These are phyloP conservation scores for Acacia confusa DNA, from an alignment of 306 rosid species.

Conservation along the genomic window DNA sequence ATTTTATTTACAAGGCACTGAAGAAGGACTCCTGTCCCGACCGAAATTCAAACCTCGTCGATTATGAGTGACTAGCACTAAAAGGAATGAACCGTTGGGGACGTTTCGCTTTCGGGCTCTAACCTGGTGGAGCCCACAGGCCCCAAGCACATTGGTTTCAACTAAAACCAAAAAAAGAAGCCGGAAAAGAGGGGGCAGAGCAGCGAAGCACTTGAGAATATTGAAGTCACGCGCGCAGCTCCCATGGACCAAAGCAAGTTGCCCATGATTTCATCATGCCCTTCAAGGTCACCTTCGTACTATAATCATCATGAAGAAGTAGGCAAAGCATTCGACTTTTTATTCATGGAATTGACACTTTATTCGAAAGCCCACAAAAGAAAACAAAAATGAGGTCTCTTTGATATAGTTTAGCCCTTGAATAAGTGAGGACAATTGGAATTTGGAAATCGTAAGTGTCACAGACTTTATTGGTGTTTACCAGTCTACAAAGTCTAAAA, in stretches of 20 bases:
- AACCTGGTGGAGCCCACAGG: conserved; percentile 19
- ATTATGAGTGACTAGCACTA: neutral
- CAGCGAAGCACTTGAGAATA: neutral
- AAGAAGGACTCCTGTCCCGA: no score
- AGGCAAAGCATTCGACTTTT: neutral
- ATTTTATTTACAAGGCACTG: no score
- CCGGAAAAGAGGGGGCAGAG: neutral
- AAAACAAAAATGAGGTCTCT: neutral
- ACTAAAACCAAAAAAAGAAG: neutral
- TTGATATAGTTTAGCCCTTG: neutral
- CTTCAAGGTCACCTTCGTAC: neutral
- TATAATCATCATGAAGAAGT: neutral
- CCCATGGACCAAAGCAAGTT: conserved; percentile 1
- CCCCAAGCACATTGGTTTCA: neutral
- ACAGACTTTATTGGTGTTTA: neutral
- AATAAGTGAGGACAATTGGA: neutral
- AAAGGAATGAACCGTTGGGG: conserved; percentile 6
- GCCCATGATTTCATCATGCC: neutral
- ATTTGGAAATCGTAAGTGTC: neutral
- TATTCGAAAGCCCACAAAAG: neutral
- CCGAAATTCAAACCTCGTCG: no score
- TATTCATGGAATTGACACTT: neutral
- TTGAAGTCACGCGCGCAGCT: conserved; percentile 24
- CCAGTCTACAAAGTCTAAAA: neutral
- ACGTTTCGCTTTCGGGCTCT: neutral